These are phyloP conservation scores for Tulasnella sp. DNA, from an alignment of 768 basidiomycete species.

Conservation along the genomic window DNA sequence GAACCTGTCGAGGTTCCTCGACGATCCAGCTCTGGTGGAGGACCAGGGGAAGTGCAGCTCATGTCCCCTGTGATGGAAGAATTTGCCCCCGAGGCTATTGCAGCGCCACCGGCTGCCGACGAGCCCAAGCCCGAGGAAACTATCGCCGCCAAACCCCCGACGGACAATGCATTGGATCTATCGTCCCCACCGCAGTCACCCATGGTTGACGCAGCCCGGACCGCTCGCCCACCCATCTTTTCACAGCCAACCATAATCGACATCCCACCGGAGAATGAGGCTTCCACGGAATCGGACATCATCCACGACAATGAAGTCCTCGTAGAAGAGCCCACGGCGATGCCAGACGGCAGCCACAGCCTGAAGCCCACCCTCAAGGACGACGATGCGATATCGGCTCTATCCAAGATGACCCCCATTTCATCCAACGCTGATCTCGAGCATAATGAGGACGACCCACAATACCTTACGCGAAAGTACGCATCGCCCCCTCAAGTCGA, in stretches of 20 bases:
- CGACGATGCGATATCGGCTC: neutral
- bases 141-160: neutral
- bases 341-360: neutral
- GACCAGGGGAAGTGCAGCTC: neutral
- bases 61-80: neutral
- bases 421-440: neutral
- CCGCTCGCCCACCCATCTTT: too few species aligned
- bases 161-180: neutral
- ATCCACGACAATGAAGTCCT: conserved; percentile 5
- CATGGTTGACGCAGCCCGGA: neutral
- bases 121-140: neutral
- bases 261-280: too few species aligned
- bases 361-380: neutral
- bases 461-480: too few species aligned
- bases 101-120: neutral
- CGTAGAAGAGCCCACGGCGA: neutral
- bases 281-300: neutral
- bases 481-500: too few species aligned
- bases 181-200: conserved; percentile 10
- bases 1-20: too few species aligned
- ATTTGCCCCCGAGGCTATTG: neutral
- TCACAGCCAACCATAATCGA: too few species aligned
- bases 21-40: neutral
- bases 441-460: too few species aligned
- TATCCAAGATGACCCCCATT: conserved; percentile 1